Conservation (phyloP, 2,329 filamentous ascomycete genomes). For the Pseudocercospora crystallina region DNA sequence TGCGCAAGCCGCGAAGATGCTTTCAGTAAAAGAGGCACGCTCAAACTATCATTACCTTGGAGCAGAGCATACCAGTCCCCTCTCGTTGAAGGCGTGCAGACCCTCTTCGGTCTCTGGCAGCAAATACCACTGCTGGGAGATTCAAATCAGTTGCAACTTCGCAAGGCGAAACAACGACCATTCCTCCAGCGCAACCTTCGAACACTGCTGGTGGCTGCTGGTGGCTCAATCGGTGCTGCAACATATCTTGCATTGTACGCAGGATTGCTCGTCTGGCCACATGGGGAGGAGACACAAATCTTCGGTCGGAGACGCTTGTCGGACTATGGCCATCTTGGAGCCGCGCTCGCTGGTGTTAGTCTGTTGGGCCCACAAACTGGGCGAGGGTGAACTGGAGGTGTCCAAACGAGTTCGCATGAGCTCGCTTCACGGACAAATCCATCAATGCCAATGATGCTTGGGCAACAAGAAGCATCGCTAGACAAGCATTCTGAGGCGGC, state of each 20-base stretch:
- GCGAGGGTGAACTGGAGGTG: neutral
- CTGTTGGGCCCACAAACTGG: conserved; percentile 23
- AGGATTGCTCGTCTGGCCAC: conserved; percentile 33
- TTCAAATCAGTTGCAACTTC: conserved; percentile 14
- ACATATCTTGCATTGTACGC: conserved; percentile 25
- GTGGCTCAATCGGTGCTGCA: conserved; percentile 19
- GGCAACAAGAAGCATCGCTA: too few relatives aligned
- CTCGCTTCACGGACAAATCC: too few relatives aligned
- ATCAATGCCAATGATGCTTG: too few relatives aligned
- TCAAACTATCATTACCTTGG: conserved; percentile 30
- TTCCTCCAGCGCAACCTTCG: conserved; percentile 24
- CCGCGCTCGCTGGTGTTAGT: conserved; percentile 33
- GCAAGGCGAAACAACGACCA: conserved; percentile 13
- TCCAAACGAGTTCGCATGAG: too few relatives aligned
- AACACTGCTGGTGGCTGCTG: conserved; percentile 20
- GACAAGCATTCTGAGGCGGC: too few relatives aligned
- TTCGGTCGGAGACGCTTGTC: conserved; percentile 36
- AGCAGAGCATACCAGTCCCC: conserved; percentile 5
- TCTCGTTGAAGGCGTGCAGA: conserved; percentile 11
- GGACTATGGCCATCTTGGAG: conserved; percentile 37
- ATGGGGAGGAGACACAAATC: conserved; percentile 34
- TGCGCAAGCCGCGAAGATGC: conserved; percentile 7
- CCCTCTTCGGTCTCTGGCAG: conserved; percentile 16
- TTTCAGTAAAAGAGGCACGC: conserved; percentile 1
- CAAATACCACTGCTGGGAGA: conserved; percentile 26